A percentile compares a stretch with the other conserved stretches of the same genome.
Conservation (phyloP, 371 early-diverging fungal genomes). For the Lichtheimia corymbifera region DNA sequence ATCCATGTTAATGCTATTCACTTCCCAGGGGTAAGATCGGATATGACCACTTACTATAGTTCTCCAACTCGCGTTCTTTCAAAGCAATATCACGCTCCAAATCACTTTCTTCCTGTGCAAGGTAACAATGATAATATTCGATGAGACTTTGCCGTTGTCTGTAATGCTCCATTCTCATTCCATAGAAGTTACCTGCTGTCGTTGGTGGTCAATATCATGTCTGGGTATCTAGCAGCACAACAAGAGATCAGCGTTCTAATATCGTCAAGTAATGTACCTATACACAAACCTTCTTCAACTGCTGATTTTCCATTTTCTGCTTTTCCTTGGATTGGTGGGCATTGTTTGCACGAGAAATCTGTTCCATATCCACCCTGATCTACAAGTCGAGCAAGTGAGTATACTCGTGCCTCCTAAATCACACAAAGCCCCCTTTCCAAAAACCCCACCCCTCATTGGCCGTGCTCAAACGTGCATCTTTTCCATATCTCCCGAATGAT, state of each 20-base stretch:
- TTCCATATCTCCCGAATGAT: too few species aligned
- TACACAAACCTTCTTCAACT: neutral
- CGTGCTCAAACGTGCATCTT: too few species aligned
- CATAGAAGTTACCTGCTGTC: neutral
- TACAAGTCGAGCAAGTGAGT: neutral
- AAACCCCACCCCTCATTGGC: too few species aligned
- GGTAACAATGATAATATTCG: neutral
- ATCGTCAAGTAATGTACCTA: neutral
- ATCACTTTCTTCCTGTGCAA: neutral
- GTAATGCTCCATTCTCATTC: neutral
- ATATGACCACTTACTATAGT: neutral
- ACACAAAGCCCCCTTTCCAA: too few species aligned
- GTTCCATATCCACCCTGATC: constrained; percentile 1
- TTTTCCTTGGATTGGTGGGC: neutral
- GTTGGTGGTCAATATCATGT: neutral
- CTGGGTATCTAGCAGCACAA: neutral
- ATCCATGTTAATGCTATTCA: neutral
- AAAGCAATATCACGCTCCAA: neutral
- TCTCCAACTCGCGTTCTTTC: neutral
- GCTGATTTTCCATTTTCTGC: neutral
- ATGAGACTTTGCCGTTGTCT: too few species aligned
- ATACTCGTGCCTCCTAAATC: neutral
- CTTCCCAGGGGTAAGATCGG: neutral
- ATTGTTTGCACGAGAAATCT: neutral
- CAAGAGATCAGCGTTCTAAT: neutral